phyloP scores from a whole-genome alignment of 371 early-diverging fungal species.

The Syncephalastrum contaminatum region DNA sequence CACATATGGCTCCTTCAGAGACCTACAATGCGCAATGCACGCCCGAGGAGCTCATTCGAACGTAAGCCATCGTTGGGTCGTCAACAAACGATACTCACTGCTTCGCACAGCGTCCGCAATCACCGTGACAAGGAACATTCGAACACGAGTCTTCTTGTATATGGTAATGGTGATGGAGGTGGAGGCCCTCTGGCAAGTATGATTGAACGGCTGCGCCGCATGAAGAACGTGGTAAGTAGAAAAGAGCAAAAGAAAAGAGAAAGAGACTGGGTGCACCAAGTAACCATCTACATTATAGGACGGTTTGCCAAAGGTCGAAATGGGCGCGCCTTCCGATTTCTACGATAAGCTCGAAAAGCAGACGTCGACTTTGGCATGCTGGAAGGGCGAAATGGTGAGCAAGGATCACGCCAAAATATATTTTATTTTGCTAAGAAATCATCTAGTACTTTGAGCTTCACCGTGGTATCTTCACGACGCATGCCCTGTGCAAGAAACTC shows the following conservation, averaged over 20 bases:
- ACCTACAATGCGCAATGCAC: conserved; percentile 46
- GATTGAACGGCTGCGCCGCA: conserved; percentile 80
- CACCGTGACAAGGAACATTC: conserved; percentile 43
- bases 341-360: conserved; percentile 73
- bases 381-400: conserved; percentile 91
- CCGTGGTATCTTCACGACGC: conserved; percentile 96
- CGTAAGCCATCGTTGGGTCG: conserved; percentile 27
- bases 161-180: conserved; percentile 97
- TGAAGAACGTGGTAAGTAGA: conserved; percentile 64
- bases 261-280: conserved; percentile 18
- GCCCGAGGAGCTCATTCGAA: conserved; percentile 15
- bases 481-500: conserved; percentile 79
- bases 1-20: conserved; percentile 85
- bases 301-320: conserved; percentile 75
- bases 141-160: conserved; percentile 82
- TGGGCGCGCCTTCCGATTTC: conserved; percentile 78
- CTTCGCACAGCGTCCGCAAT: conserved; percentile 27
- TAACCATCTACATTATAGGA: conserved; percentile 37
- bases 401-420: not conserved
- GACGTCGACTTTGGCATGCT: conserved; percentile 71
- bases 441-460: conserved; percentile 84
- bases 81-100: conserved; percentile 4
- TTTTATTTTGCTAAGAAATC: not conserved
- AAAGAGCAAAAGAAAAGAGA: not conserved
- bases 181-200: conserved; percentile 87